phyloP scores from a whole-genome alignment of 2,329 filamentous ascomycete species.

The Arthrobotrys entomopaga region DNA sequence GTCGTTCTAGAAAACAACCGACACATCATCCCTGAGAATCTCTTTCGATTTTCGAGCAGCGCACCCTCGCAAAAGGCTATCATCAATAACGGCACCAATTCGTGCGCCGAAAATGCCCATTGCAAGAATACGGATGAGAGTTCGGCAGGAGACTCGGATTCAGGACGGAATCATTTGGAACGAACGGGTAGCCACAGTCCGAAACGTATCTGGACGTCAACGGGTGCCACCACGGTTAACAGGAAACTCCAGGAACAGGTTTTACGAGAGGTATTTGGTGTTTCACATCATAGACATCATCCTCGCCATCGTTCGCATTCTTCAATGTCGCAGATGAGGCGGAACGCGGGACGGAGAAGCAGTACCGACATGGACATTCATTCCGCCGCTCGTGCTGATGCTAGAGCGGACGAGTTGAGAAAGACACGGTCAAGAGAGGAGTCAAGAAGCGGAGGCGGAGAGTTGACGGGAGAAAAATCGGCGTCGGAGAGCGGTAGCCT shows the following conservation, averaged over 20 bases:
- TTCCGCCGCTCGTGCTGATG: not conserved
- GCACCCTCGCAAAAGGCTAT: slow-evolving; percentile 61
- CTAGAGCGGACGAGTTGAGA: slow-evolving; percentile 23
- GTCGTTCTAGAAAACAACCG: slow-evolving; percentile 77
- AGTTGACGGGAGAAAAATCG: not conserved
- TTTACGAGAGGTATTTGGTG: slow-evolving; percentile 73
- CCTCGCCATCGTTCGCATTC: slow-evolving; percentile 67
- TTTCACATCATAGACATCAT: slow-evolving; percentile 71
- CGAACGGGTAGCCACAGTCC: slow-evolving; percentile 39
- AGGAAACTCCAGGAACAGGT: slow-evolving; percentile 73
- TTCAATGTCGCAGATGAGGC: slow-evolving; percentile 59
- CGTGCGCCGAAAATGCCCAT: slow-evolving; percentile 30
- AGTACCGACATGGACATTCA: slow-evolving; percentile 56
- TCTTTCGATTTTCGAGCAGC: slow-evolving; percentile 66
- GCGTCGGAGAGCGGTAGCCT: slow-evolving; percentile 2
- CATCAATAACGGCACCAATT: not conserved
- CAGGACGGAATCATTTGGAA: slow-evolving; percentile 26
- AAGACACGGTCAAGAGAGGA: slow-evolving; percentile 30
- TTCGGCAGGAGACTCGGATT: slow-evolving; percentile 30
- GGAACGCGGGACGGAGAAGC: slow-evolving; percentile 52
- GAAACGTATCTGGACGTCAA: slow-evolving; percentile 60
- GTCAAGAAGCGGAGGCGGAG: not conserved
- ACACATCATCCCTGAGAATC: slow-evolving; percentile 73
- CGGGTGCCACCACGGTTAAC: slow-evolving; percentile 76
- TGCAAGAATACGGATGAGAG: slow-evolving; percentile 30